Base-by-base conservation (phyloP, 495 filamentous ascomycete species). In the Trypethelium eluteriae region DNA sequence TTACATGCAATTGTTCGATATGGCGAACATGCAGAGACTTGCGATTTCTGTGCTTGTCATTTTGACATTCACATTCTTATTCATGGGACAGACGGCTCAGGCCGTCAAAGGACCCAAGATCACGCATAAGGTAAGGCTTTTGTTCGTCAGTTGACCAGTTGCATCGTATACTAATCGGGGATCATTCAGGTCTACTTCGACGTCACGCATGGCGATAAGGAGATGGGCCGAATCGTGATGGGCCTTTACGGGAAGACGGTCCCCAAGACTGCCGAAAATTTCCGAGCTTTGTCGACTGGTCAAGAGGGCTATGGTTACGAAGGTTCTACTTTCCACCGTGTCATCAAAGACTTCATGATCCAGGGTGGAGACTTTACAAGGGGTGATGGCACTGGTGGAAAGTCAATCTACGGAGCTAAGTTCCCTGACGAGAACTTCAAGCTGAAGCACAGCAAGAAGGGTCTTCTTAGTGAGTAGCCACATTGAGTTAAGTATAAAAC, bases 381-480 rank as follows among this genome's bases (percentile, higher is more conserved):
- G 69, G 87, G 87, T 70, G 93, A 99, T 75, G 93, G 93, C 73
- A 97, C 93, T 75, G 94, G 94, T 77, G 94, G 94, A 73, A 97
- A 96, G 85, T 96, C 92, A 56, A 89, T 98, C 81, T 98, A 98
- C 77, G 94, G 94, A 71, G 84, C 87, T 69, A 96, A 93, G 81
- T 98, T 98, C 80, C 74, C 84, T 63, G 94, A 98, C 79, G 94
- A 98, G 89, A 98, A 98, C 88, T 98, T 98, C 86, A 98, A 98
- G 88, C 84, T 98, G 67, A 96, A 95, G 85, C 86, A 89, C 79
- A 86, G 76, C 78, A 84, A 84, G 74, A 82, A 83, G 69, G 87
- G 87, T 39, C 78, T 83, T 62, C 78, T 89, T 65, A 87, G 84
- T 83, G 85, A 69, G 81, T 63, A 34, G 38, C 39, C 2, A 16